Evolutionary conservation across 129 eudicot genomes (phyloP).

Genomic region (Centaurea solstitialis): DNA sequence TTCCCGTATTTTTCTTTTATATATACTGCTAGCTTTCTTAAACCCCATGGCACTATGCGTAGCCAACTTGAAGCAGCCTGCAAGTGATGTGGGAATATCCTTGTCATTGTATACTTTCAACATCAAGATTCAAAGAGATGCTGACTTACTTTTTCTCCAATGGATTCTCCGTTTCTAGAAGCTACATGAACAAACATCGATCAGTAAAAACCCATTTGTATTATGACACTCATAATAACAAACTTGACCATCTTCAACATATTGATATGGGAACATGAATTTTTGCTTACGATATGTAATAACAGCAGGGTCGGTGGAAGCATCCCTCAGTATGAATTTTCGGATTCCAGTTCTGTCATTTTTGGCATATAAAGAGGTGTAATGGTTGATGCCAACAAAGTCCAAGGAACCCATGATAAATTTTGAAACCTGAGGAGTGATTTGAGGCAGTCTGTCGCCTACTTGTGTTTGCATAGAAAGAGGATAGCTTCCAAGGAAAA

Average conservation of each 20-base stretch:
- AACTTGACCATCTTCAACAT: background rate
- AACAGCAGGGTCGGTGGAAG: conserved; percentile 70
- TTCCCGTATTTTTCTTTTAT: conserved; percentile 77
- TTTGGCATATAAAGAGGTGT: conserved; percentile 79
- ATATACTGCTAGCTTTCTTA: conserved; percentile 60
- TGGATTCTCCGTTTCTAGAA: conserved; percentile 64
- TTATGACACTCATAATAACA: background rate
- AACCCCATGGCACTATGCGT: conserved; percentile 95
- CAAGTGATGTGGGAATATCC: conserved; percentile 7
- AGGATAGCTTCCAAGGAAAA: conserved; percentile 84
- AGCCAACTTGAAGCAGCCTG: conserved; percentile 92
- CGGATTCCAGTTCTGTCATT: conserved; percentile 64
- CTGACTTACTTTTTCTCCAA: conserved; percentile 84
- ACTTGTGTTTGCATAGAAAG: conserved; percentile 81
- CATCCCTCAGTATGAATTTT: conserved; percentile 68
- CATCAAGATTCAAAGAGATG: conserved; percentile 1
- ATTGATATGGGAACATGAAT: background rate
- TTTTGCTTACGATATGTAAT: conserved; percentile 58
- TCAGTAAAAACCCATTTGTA: background rate
- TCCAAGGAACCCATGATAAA: conserved; percentile 64
- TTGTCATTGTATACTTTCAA: background rate
- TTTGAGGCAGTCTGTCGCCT: conserved; percentile 69
- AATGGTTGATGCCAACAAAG: conserved; percentile 88
- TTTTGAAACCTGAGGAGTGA: conserved; percentile 51
- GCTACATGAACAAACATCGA: conserved; percentile 47